phyloP scores from a whole-genome alignment of 768 basidiomycete genomes.

The Glaciozyma martinii region DNA sequence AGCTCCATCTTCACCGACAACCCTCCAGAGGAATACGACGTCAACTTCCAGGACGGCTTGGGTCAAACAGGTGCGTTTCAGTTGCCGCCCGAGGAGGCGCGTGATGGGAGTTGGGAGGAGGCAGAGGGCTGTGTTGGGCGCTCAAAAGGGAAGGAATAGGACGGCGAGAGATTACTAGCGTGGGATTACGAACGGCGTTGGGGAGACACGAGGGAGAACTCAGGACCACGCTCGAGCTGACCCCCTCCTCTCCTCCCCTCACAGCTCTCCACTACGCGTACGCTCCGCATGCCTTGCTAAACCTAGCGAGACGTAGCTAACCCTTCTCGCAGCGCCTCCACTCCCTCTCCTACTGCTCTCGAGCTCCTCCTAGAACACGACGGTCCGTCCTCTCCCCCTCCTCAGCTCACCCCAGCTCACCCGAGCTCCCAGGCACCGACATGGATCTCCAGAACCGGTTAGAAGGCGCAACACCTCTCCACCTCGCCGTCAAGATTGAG shows the following conservation, averaged over 20 bases:
- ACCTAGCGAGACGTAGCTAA: too few relatives aligned
- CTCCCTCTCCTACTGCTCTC: constrained; percentile 19
- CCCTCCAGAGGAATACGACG: constrained; percentile 48
- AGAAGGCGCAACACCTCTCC: constrained; percentile 66
- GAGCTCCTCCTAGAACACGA: constrained; percentile 56
- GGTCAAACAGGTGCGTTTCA: constrained; percentile 67
- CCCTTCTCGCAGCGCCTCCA: constrained; percentile 31
- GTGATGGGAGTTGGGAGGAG: not conserved
- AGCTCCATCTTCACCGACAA: constrained; percentile 50
- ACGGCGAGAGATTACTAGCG: too few relatives aligned
- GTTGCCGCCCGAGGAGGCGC: not conserved
- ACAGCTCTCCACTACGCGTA: constrained; percentile 66
- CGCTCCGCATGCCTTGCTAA: constrained; percentile 35
- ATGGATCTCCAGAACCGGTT: constrained; percentile 67
- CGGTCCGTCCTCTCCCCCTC: constrained; percentile 24
- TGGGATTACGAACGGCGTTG: not conserved
- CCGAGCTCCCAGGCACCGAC: constrained; percentile 49
- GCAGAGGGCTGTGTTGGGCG: not conserved
- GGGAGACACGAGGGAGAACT: not conserved
- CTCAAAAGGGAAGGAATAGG: not conserved
- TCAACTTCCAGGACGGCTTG: constrained; percentile 68
- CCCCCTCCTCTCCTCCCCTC: not conserved
- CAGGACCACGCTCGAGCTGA: not conserved
- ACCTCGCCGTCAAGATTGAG: constrained; percentile 54
- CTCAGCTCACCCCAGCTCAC: not conserved